phyloP scores from a whole-genome alignment of 2,329 filamentous ascomycete genomes.

The Aspergillus sp. region DNA sequence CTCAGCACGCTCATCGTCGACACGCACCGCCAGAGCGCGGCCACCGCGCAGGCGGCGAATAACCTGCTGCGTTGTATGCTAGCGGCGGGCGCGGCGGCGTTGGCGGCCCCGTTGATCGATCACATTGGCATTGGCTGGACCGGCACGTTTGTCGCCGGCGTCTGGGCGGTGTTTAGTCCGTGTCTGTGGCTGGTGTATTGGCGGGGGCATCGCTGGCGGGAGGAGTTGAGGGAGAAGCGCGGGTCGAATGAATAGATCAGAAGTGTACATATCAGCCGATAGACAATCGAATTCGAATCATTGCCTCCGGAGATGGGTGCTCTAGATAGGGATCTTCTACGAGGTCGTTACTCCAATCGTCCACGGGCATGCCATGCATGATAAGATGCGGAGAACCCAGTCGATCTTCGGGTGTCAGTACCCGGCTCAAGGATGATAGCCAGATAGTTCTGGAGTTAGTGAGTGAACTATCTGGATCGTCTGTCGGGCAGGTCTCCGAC shows the following conservation, averaged over 20 bases:
- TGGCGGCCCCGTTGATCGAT: slow-evolving; percentile 19
- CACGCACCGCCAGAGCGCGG: slow-evolving; percentile 23
- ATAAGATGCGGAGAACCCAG: no score
- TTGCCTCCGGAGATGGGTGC: neutral
- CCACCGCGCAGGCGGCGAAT: slow-evolving; percentile 20
- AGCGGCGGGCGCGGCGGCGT: slow-evolving; percentile 21
- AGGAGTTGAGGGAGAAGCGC: neutral
- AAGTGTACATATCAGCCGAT: no score
- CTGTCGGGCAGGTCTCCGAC: no score
- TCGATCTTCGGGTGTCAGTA: no score
- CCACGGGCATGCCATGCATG: no score
- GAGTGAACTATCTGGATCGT: no score
- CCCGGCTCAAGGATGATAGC: no score
- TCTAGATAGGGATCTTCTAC: neutral
- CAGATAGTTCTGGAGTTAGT: no score
- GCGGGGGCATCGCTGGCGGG: slow-evolving; percentile 17
- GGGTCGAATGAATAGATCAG: neutral
- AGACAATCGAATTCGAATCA: no score
- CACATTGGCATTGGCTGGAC: slow-evolving; percentile 27
- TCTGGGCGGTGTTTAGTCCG: slow-evolving; percentile 22
- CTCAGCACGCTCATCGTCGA: slow-evolving; percentile 47
- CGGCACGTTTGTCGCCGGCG: slow-evolving; percentile 16
- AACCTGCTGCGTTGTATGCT: slow-evolving; percentile 23
- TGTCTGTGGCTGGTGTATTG: slow-evolving; percentile 17
- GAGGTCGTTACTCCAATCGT: neutral